These are phyloP conservation scores for Lavandula angustifolia DNA, from an alignment of 257 asterid species.

Conservation along the genomic window DNA sequence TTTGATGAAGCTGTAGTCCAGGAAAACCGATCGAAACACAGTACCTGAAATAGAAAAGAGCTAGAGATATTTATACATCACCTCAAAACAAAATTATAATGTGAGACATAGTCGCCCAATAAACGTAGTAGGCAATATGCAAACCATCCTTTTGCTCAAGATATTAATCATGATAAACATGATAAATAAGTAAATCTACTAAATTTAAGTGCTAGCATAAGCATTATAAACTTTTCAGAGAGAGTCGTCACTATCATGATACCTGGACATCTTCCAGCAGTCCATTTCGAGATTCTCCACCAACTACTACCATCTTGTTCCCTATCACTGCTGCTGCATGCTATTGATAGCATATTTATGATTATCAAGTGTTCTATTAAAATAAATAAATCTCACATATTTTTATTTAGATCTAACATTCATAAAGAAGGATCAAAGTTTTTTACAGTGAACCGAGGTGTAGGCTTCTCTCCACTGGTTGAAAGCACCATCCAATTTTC, in stretches of 20 bases:
- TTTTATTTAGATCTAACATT: conserved; percentile 21
- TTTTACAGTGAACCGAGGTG: conserved; percentile 80
- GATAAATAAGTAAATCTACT: not conserved
- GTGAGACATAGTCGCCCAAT: not conserved
- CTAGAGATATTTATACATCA: conserved; percentile 24
- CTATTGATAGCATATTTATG: conserved; percentile 46
- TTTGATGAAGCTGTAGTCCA: conserved; percentile 88
- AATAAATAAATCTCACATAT: conserved; percentile 20
- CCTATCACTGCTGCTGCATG: conserved; percentile 98
- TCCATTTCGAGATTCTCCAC: conserved; percentile 85
- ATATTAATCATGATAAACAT: conserved; percentile 6
- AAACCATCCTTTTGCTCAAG: conserved; percentile 5
- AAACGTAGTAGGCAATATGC: conserved; percentile 7
- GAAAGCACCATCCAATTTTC: conserved; percentile 97
- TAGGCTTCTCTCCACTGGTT: conserved; percentile 80
- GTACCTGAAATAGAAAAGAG: conserved; percentile 52
- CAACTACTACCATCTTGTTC: conserved; percentile 96
- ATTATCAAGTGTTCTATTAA: conserved; percentile 16
- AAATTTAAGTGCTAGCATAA: conserved; percentile 2
- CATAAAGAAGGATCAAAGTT: conserved; percentile 28
- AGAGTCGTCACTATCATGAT: conserved; percentile 19
- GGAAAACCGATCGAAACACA: conserved; percentile 76
- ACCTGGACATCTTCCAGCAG: conserved; percentile 96
- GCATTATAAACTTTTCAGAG: not conserved
- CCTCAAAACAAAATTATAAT: conserved; percentile 14